Evolutionary conservation across 352 stramenopile genomes (phyloP), one percentile per base, ranked within the genome.

Genomic region (Pythium pyrilobum): DNA sequence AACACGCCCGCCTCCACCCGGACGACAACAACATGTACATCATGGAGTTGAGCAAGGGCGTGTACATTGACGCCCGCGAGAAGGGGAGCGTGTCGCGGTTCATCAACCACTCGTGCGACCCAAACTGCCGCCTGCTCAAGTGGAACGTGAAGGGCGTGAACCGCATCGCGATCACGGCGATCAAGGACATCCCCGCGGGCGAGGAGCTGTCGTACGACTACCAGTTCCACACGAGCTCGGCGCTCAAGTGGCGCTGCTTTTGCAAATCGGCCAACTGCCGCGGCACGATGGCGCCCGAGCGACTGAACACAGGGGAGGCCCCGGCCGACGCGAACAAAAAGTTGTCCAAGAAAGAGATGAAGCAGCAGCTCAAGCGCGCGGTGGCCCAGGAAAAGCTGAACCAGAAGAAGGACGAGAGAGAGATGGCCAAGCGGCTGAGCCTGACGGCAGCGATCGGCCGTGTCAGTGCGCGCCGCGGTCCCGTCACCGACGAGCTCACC

Each of bases 81-180:
- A 89, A 96, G 57, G 96, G 96, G 18, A 96, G 91, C 50, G 83
- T 97, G 23, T 97, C 95, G 20, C 86, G 96, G 23, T 98, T 98
- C 69, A 98, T 98, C 66, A 98, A 99, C 68, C 96, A 99, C 71
- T 96, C 87, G 11, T 99, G 95, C 60, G 85, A 97, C 28, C 96
- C 96, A 0, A 99, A 98, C 65, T 98, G 93, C 65, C 80, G 88
- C 13, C 68, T 98, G 31, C 72, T 98, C 59, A 96, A 96, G 64
- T 98, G 96, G 96, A 96, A 92, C 48, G 95, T 98, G 27, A 83
- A 81, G 36, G 94, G 92, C 34, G 72, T 93, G 37, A 96, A 96
- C 55, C 85, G 91, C 36, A 96, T 98, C 56, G 90, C 85, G 28
- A 97, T 98, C 62, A 96, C 91, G 10, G 88, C 85, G 24, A 62